Evolutionary conservation across 2,329 filamentous ascomycete species (phyloP), one percentile per base, ranked within the genome.

Genomic region (Hypoxylon sp.): DNA sequence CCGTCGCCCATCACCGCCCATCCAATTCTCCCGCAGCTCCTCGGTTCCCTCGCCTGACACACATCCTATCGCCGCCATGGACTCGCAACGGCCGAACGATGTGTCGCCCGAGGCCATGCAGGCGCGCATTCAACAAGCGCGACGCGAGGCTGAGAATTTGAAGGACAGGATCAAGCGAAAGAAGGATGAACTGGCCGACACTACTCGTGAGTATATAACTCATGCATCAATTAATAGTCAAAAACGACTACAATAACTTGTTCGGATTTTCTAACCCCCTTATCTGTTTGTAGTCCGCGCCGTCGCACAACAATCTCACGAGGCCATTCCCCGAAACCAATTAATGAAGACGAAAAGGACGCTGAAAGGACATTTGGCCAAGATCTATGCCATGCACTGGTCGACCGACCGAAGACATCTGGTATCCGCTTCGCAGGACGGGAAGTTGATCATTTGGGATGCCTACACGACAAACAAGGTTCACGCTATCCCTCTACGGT

Each of bases 371-470:
- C 96, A 99, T 87, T 85, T 99, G 74, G 96, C 96, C 77, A 99
- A 99, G 86, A 99, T 99, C 78, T 99, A 99, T 83, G 96, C 96
- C 77, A 99, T 99, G 96, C 96, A 99, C 86, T 99, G 96, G 96
- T 98, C 96, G 35, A 99, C 96, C 72, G 96, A 99, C 84, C 91
- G 96, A 79, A 91, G 96, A 82, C 96, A 98, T 83, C 90, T 98
- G 69, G 96, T 99, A 58, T 98, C 96, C 11, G 96, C 96, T 71
- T 99, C 96, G 75, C 96, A 99, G 83, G 96, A 99, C 78, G 96
- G 96, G 81, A 99, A 99, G 86, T 90, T 99, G 75, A 99, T 99
- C 82, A 98, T 99, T 80, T 99, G 96, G 96, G 96, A 99, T 81
- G 96, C 96, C 66, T 99, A 99, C 85, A 98, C 95, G 73, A 98